These are phyloP conservation scores for Scolecobasidium constrictum DNA, from an alignment of 2,329 filamentous ascomycete genomes.

Conservation along the genomic window DNA sequence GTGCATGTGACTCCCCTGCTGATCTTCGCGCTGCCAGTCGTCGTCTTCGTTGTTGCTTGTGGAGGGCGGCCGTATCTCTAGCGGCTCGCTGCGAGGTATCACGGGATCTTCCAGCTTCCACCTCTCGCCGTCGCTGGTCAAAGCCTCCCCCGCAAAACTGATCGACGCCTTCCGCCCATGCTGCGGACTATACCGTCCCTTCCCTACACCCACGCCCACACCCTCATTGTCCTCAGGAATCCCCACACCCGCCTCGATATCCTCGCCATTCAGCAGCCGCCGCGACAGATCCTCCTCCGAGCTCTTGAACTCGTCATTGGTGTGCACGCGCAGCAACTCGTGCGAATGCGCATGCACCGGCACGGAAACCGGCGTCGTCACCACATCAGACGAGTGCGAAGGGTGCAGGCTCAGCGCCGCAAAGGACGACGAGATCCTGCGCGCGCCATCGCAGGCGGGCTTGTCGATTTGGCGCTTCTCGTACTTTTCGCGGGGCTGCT, in stretches of 20 bases:
- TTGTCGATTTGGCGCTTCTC: conserved; percentile 3
- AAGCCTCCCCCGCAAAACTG: background rate
- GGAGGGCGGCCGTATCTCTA: conserved; percentile 3
- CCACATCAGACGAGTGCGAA: background rate
- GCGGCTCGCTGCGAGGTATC: conserved; percentile 7
- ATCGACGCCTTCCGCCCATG: background rate
- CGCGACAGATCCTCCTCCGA: conserved; percentile 6
- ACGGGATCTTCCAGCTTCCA: background rate
- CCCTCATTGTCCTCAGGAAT: conserved; percentile 10
- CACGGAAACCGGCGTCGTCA: too few relatives aligned
- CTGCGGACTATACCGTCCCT: background rate
- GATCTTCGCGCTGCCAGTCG: background rate
- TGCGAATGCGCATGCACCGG: too few relatives aligned
- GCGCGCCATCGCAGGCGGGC: background rate
- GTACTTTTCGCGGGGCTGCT: background rate
- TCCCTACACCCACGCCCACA: background rate
- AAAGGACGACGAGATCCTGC: conserved; percentile 7
- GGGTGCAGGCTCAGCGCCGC: conserved; percentile 4
- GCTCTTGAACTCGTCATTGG: background rate
- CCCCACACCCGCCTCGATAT: conserved; percentile 4
- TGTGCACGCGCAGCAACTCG: background rate
- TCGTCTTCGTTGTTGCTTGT: conserved; percentile 1
- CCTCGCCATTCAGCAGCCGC: conserved; percentile 4
- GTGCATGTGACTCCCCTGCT: background rate
- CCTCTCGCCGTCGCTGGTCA: background rate